Evolutionary conservation across 1,284 basidiomycete species (phyloP).

Genomic region (Ganoderma resinaceum): DNA sequence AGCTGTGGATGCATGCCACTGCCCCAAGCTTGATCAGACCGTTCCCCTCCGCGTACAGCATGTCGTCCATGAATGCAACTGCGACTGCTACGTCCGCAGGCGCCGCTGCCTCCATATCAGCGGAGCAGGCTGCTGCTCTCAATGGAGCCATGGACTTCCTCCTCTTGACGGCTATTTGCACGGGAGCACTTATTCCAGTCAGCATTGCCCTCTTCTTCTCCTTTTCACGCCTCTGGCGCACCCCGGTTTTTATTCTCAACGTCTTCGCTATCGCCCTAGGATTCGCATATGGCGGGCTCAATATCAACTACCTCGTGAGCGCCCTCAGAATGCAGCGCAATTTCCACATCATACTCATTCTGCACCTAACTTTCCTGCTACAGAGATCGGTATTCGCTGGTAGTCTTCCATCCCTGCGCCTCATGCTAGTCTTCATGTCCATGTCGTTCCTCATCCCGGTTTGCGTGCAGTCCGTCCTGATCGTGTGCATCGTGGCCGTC

Average conservation of each 20-base stretch:
- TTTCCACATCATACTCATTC: too few relatives aligned
- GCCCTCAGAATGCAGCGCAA: too few relatives aligned
- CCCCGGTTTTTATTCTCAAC: not conserved
- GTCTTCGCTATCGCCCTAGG: not conserved
- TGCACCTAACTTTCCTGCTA: too few relatives aligned
- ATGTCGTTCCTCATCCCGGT: slow-evolving; percentile 16
- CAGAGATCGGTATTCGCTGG: too few relatives aligned
- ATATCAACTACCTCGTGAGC: too few relatives aligned
- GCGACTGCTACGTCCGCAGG: not conserved
- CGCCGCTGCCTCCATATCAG: not conserved
- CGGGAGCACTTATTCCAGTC: not conserved
- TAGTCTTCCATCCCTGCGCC: too few relatives aligned
- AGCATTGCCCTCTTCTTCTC: not conserved
- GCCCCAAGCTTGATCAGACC: too few relatives aligned
- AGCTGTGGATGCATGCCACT: too few relatives aligned
- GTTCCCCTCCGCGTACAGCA: too few relatives aligned
- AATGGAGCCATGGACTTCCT: not conserved
- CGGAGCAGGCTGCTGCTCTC: not conserved
- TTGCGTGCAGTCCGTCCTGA: slow-evolving; percentile 32
- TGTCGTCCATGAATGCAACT: not conserved
- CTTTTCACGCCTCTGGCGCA: not conserved
- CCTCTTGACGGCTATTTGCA: not conserved
- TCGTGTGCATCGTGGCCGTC: slow-evolving; percentile 34
- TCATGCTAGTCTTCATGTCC: not conserved
- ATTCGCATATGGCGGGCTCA: not conserved